Percentiles rank a stretch among this genome's conserved stretches.
Evolutionary conservation across 2,329 filamentous ascomycete species (phyloP).

Genomic region (Epichloe coenophiala): DNA sequence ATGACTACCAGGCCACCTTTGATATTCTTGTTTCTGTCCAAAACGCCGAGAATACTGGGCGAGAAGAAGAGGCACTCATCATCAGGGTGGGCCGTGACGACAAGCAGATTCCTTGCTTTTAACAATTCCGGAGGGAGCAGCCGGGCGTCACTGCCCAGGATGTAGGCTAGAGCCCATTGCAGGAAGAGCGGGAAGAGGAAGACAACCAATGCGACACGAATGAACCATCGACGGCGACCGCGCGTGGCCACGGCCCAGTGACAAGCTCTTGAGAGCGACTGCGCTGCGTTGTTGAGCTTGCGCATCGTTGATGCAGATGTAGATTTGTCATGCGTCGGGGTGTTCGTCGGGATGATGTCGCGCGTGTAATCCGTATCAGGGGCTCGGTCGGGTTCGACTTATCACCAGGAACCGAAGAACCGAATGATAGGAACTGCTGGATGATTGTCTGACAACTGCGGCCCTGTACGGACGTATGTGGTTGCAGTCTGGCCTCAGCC

Average conservation of each 20-base stretch:
- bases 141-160: constrained; percentile 21
- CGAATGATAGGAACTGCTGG: too few relatives aligned
- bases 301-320: constrained; percentile 1
- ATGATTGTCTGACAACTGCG: too few relatives aligned
- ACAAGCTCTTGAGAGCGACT: constrained; percentile 4
- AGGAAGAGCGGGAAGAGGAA: constrained; percentile 16
- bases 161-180: constrained; percentile 22
- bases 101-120: constrained; percentile 20
- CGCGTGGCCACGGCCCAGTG: constrained; percentile 10
- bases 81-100: constrained; percentile 25
- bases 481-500: too few relatives aligned
- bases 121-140: constrained; percentile 22
- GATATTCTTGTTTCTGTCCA: constrained; percentile 14
- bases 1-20: constrained; percentile 17
- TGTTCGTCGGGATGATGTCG: neutral
- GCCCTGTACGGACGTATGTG: too few relatives aligned
- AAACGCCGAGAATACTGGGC: constrained; percentile 17
- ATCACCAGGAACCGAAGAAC: neutral
- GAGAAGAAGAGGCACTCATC: constrained; percentile 26
- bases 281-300: constrained; percentile 4
- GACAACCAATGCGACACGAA: constrained; percentile 6
- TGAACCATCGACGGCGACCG: constrained; percentile 8
- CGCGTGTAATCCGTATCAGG: too few relatives aligned
- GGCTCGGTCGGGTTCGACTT: too few relatives aligned
- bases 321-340: neutral